A percentile compares a stretch with the other conserved stretches of the same genome.
Conservation (phyloP, 2,329 filamentous ascomycete species). For the Tolypocladium guangdongense region DNA sequence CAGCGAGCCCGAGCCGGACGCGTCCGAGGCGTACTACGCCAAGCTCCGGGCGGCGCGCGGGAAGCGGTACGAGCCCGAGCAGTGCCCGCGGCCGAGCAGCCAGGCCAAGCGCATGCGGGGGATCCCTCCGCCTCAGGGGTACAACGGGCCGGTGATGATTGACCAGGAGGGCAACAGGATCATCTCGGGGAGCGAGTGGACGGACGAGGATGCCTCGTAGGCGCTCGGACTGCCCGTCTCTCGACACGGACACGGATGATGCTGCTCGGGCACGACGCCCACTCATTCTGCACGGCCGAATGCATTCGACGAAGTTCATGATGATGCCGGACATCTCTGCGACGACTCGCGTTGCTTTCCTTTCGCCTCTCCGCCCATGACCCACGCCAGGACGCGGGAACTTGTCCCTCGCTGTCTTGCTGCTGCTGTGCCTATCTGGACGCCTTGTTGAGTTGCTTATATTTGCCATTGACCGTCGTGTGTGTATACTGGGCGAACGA, state of each 20-base stretch:
- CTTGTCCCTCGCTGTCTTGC: background rate
- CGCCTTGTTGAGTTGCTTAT: background rate
- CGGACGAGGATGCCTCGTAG: slow-evolving; percentile 51
- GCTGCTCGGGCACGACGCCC: background rate
- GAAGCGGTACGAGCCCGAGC: slow-evolving; percentile 51
- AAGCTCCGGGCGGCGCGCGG: slow-evolving; percentile 58
- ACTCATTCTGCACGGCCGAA: background rate
- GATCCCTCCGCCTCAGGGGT: slow-evolving; percentile 35
- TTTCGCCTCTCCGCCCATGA: background rate
- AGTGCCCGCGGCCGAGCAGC: slow-evolving; percentile 28
- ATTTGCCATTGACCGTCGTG: background rate
- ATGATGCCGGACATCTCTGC: slow-evolving; percentile 7
- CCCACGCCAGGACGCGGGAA: background rate
- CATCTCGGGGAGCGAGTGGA: slow-evolving; percentile 56
- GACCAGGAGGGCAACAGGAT: slow-evolving; percentile 52
- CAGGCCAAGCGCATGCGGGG: slow-evolving; percentile 44
- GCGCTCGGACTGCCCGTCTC: too few species aligned
- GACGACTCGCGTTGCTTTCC: background rate
- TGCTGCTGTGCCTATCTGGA: background rate
- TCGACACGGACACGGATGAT: too few species aligned
- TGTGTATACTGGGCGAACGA: background rate
- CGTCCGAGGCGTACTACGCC: slow-evolving; percentile 68
- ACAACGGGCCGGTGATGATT: slow-evolving; percentile 36
- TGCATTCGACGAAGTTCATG: background rate
- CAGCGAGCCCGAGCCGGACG: slow-evolving; percentile 65